phyloP scores from a whole-genome alignment of 2,329 filamentous ascomycete species.

The Aspergillus puulaauensis region DNA sequence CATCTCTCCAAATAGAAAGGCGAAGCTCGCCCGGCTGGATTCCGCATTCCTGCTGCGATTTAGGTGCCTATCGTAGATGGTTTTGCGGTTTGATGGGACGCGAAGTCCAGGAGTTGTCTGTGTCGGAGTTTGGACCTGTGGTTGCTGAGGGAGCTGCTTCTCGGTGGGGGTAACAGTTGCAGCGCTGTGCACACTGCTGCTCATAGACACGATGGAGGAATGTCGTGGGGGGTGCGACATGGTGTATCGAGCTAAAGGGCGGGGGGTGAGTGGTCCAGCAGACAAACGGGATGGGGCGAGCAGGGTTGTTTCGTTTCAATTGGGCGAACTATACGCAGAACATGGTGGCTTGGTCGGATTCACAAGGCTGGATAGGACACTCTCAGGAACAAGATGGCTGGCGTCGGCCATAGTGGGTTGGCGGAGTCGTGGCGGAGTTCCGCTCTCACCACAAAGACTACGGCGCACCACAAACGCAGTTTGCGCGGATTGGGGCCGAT shows the following conservation, averaged over 20 bases:
- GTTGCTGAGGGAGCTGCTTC: constrained; percentile 25
- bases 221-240: constrained; percentile 34
- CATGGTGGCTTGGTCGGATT: neutral
- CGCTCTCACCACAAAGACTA: neutral
- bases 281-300: neutral
- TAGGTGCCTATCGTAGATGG: constrained; percentile 93
- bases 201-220: constrained; percentile 33
- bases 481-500: constrained; percentile 10
- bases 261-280: neutral
- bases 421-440: neutral
- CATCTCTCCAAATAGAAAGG: constrained; percentile 95
- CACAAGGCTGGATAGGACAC: neutral
- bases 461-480: constrained; percentile 10
- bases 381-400: neutral
- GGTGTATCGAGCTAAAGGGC: neutral
- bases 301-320: neutral
- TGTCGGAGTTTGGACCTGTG: constrained; percentile 51
- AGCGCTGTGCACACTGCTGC: constrained; percentile 24
- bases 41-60: constrained; percentile 87
- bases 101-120: constrained; percentile 62
- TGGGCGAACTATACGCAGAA: neutral
- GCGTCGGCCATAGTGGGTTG: neutral
- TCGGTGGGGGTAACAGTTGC: constrained; percentile 13
- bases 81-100: constrained; percentile 90
- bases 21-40: constrained; percentile 89